A percentile compares a stretch with the other conserved stretches of the same genome.
These are phyloP conservation scores for Helotiales sp. DNA, from an alignment of 2,329 filamentous ascomycete genomes.

Conservation along the genomic window DNA sequence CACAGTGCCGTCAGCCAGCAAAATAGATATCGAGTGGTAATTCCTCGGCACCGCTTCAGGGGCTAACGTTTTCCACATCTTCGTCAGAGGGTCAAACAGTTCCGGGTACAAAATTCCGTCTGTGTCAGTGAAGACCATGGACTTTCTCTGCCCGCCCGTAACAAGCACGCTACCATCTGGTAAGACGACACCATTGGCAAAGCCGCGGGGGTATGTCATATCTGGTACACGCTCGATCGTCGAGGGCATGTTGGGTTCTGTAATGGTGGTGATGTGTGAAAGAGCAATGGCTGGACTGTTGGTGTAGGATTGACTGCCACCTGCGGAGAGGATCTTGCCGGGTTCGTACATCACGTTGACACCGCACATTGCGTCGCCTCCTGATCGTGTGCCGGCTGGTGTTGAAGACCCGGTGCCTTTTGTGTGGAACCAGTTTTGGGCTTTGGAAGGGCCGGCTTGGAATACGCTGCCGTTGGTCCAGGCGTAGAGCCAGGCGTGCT, in stretches of 20 bases:
- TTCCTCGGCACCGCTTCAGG: conserved; percentile 8
- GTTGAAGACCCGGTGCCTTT: conserved; percentile 48
- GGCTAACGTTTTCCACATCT: conserved; percentile 44
- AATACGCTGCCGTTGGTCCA: conserved; percentile 37
- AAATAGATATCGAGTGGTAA: conserved; percentile 56
- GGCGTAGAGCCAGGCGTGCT: conserved; percentile 53
- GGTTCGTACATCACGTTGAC: conserved; percentile 64
- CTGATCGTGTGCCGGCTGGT: conserved; percentile 51
- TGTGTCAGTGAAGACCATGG: conserved; percentile 52
- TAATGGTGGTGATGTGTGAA: conserved; percentile 57
- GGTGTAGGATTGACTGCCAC: conserved; percentile 55
- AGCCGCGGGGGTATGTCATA: conserved; percentile 50
- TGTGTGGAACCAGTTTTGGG: conserved; percentile 63
- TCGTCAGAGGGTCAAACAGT: conserved; percentile 51
- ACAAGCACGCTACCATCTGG: conserved; percentile 55
- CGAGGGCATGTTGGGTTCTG: conserved; percentile 35
- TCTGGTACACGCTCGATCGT: conserved; percentile 43
- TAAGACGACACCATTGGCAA: conserved; percentile 53
- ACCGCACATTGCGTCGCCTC: conserved; percentile 59
- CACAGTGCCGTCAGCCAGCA: conserved; percentile 56
- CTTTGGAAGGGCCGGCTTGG: conserved; percentile 41
- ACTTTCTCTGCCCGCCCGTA: conserved; percentile 52
- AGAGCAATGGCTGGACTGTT: conserved; percentile 48
- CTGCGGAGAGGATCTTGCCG: conserved; percentile 60
- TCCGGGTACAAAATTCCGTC: conserved; percentile 51